Evolutionary conservation across 352 stramenopile genomes (phyloP), one percentile per base, ranked within the genome.

Genomic region (Pythium vanterpoolii): DNA sequence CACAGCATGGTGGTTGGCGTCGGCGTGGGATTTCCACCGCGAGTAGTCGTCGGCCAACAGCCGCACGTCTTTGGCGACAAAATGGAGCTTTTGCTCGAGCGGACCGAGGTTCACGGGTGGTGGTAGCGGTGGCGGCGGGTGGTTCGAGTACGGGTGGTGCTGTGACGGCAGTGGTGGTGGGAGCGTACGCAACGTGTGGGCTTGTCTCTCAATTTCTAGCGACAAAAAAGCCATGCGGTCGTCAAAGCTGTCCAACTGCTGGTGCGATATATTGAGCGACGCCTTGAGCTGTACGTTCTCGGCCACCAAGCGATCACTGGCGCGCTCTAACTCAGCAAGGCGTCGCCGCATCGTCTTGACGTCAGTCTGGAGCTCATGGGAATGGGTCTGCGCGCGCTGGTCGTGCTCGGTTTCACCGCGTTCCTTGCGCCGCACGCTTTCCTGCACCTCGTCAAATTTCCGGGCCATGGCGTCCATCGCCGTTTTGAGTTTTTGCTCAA

Each of bases 1-100:
- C 21, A 78, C 56, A 9, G 68, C 58, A 8, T 53, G 57, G 14
- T 62, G 43, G 2, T 40, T 55, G 19, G 28, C 50, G n/a, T 79
- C 65, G 0, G 63, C 47, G 18, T 58, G 64, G 24, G 72, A 64
- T 1, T 64, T 64, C 21, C 83, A 62, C 3, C 69, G 36, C 8
- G 55, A 26, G 19, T 82, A 61, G 51, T 87, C 77, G 0, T 74
- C 62, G 0, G 19, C 66, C 21, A 83, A 62, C 0, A 46, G 26
- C 9, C 40, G 16, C 8, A 69, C 27, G 39, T 69, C 62, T 4
- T 38, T 56, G 18, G 28, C 21, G 8, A 64, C 16, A 28, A 53
- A 64, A 30, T 69, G 42, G 2, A 69, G 42, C 30, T 61, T 57
- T n/a, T 69, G 49, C 50, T 64, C 56, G n/a, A 69, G 24, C 14